Percentiles rank a stretch among this genome's conserved stretches.
Conservation (phyloP, 805 yeast genomes). For the Pichia ethanolica region DNA sequence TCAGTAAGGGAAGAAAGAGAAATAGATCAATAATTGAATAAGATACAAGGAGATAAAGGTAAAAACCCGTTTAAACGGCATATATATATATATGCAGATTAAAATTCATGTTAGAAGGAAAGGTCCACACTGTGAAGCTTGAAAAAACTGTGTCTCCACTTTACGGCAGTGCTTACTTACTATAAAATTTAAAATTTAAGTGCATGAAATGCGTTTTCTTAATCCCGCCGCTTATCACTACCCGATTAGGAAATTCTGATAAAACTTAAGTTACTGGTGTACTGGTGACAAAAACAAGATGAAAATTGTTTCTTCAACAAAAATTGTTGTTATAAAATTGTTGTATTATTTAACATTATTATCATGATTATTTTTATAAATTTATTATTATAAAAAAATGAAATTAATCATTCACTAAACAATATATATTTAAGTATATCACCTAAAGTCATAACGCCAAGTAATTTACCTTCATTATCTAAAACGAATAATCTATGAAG, state of each 20-base stretch:
- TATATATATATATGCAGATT: too few species aligned
- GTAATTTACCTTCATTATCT: conserved; percentile 67
- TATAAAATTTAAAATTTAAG: not conserved
- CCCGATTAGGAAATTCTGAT: conserved; percentile 1
- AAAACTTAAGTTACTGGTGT: too few species aligned
- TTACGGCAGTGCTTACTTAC: too few species aligned
- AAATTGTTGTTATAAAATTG: too few species aligned
- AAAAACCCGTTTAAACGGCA: too few species aligned
- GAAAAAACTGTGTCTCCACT: not conserved
- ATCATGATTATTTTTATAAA: not conserved
- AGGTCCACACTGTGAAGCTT: not conserved
- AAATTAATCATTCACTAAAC: conserved; percentile 21
- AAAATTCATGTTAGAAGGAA: not conserved
- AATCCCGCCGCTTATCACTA: conserved; percentile 2
- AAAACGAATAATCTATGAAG: conserved; percentile 89
- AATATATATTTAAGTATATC: conserved; percentile 83
- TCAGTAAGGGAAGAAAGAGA: too few species aligned
- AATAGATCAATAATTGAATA: too few species aligned
- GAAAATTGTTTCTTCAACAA: too few species aligned
- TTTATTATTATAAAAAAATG: not conserved
- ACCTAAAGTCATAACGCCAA: conserved; percentile 83
- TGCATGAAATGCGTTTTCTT: not conserved
- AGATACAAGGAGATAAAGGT: too few species aligned
- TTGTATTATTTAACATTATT: too few species aligned
- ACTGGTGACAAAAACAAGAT: too few species aligned